Conservation (phyloP, 148 eudicot species). For the Vaccinium macrocarpon region DNA sequence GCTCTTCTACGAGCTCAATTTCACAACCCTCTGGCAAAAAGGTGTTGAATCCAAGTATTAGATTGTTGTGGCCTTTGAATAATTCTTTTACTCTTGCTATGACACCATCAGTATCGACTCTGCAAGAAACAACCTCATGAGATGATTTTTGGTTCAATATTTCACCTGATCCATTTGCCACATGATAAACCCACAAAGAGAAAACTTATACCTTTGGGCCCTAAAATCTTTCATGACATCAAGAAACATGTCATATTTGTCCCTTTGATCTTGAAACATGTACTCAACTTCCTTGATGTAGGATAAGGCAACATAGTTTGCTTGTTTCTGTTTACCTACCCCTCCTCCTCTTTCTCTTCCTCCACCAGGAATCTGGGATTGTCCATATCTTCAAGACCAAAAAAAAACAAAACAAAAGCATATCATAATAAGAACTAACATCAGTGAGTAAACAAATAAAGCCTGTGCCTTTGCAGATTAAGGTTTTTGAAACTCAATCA, state of each 20-base stretch:
- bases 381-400: constrained; percentile 51
- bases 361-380: constrained; percentile 46
- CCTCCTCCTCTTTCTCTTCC: constrained; percentile 27
- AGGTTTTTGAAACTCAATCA: background rate
- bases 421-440: background rate
- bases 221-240: constrained; percentile 95
- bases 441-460: background rate
- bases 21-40: constrained; percentile 96
- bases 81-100: constrained; percentile 85
- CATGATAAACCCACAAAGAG: background rate
- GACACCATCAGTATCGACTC: constrained; percentile 90
- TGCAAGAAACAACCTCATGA: constrained; percentile 33
- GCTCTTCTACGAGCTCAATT: constrained; percentile 67
- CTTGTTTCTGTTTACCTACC: constrained; percentile 48
- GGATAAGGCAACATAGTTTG: constrained; percentile 86
- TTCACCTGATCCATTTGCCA: background rate
- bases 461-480: background rate
- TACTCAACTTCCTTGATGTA: constrained; percentile 96
- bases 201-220: constrained; percentile 62
- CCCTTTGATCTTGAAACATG: constrained; percentile 83
- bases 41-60: constrained; percentile 87
- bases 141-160: background rate
- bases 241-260: constrained; percentile 86
- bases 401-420: background rate
- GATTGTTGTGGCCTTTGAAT: constrained; percentile 83